Percentiles rank a stretch among this genome's conserved stretches.
These are phyloP conservation scores for Zygotorulaspora chibaensis DNA, from an alignment of 805 yeast genomes.

Conservation along the genomic window DNA sequence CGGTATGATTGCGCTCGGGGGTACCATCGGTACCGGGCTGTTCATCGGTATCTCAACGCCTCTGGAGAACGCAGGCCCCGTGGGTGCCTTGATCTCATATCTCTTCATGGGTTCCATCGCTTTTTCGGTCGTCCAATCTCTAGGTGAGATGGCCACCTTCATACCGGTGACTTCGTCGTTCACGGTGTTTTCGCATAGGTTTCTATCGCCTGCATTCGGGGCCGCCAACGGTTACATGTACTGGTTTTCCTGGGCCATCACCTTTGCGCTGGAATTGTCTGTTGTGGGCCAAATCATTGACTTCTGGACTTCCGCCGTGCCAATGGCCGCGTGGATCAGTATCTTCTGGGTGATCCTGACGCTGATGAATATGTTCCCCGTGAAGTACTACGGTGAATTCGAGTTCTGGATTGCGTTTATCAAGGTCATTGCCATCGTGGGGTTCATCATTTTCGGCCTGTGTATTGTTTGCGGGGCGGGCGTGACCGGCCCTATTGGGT, in stretches of 20 bases:
- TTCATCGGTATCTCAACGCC: conserved; percentile 62
- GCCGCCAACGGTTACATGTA: conserved; percentile 69
- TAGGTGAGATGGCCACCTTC: conserved; percentile 80
- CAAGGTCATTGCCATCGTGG: conserved; percentile 64
- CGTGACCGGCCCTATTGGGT: conserved; percentile 63
- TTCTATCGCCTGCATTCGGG: conserved; percentile 67
- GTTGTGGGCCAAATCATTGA: conserved; percentile 62
- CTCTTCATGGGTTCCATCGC: conserved; percentile 63
- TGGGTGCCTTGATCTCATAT: conserved; percentile 58
- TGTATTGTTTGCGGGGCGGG: conserved; percentile 78
- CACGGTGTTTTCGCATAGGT: conserved; percentile 64
- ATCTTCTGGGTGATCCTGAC: conserved; percentile 59
- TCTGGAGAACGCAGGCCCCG: conserved; percentile 61
- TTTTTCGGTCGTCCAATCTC: conserved; percentile 60
- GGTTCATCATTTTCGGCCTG: conserved; percentile 63
- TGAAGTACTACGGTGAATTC: conserved; percentile 65
- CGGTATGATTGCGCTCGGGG: conserved; percentile 74
- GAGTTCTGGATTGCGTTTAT: conserved; percentile 71
- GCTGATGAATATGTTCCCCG: conserved; percentile 58
- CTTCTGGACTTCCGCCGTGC: conserved; percentile 67
- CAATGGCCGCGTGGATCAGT: conserved; percentile 66
- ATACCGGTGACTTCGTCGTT: conserved; percentile 66
- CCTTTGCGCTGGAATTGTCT: conserved; percentile 69
- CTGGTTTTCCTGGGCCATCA: conserved; percentile 76
- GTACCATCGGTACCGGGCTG: conserved; percentile 75